Percentiles rank a stretch among this genome's conserved stretches.
phyloP scores from a whole-genome alignment of 176 grass and related monocot genomes.

The Oryza meyeriana region DNA sequence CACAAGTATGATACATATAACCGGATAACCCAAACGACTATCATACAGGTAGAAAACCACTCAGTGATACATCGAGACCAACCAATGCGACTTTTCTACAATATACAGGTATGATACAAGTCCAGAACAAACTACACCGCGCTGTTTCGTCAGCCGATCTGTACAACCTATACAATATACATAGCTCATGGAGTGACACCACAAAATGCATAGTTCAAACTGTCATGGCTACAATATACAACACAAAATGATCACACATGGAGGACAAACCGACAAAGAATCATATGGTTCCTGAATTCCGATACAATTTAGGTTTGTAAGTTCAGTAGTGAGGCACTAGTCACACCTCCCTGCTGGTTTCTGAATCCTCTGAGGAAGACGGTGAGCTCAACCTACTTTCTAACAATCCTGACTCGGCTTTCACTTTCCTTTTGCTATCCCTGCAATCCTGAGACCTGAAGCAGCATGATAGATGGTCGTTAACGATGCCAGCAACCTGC shows the following conservation, averaged over 20 bases:
- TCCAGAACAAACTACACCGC: constrained; percentile 15
- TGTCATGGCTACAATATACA: neutral
- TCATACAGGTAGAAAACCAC: neutral
- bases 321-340: neutral
- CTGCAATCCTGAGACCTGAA: constrained; percentile 49
- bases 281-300: neutral
- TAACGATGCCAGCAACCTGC: constrained; percentile 55
- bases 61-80: neutral
- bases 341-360: constrained; percentile 12
- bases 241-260: neutral
- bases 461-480: constrained; percentile 56
- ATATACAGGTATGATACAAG: constrained; percentile 21
- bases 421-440: neutral
- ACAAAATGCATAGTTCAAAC: constrained; percentile 14
- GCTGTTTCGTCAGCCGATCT: neutral
- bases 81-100: constrained; percentile 12
- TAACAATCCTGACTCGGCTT: neutral
- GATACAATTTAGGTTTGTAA: neutral
- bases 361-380: constrained; percentile 22
- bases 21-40: too few relatives aligned
- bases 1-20: neutral
- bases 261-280: neutral
- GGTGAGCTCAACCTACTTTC: neutral
- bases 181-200: neutral
- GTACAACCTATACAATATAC: neutral